phyloP scores from a whole-genome alignment of 2,329 filamentous ascomycete genomes.

The Penicillium polonicum region DNA sequence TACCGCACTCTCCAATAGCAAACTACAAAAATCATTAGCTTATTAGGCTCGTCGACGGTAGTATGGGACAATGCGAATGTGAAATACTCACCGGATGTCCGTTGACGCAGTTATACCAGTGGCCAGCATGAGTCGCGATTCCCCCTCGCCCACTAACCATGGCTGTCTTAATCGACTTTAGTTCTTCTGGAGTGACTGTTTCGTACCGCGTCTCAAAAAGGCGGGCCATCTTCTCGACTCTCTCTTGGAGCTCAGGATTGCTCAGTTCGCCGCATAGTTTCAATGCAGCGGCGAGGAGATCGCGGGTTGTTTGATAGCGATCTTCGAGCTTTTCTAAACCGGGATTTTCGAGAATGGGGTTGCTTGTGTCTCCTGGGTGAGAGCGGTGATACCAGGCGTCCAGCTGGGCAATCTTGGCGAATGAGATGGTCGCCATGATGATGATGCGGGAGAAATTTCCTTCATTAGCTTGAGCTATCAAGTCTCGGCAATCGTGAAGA shows the following conservation, averaged over 20 bases:
- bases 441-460: conserved; percentile 10
- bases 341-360: no score
- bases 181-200: conserved; percentile 8
- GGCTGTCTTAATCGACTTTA: conserved; percentile 11
- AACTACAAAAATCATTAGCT: conserved; percentile 18
- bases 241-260: conserved; percentile 6
- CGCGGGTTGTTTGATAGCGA: background rate
- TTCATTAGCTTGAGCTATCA: conserved; percentile 9
- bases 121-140: conserved; percentile 14
- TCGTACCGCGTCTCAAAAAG: conserved; percentile 7
- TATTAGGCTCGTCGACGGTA: no score
- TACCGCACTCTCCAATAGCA: conserved; percentile 32
- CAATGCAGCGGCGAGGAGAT: conserved; percentile 1
- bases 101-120: conserved; percentile 18
- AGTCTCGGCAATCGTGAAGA: conserved; percentile 7
- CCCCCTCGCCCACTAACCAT: conserved; percentile 12
- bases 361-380: background rate
- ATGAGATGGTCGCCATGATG: conserved; percentile 11
- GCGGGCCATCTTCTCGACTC: conserved; percentile 3
- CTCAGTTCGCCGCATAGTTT: conserved; percentile 3
- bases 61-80: no score
- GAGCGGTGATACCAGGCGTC: conserved; percentile 8
- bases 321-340: background rate
- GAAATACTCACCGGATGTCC: conserved; percentile 13
- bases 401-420: conserved; percentile 9